phyloP scores from a whole-genome alignment of 2,329 filamentous ascomycete genomes.

The Fusarium sp. region DNA sequence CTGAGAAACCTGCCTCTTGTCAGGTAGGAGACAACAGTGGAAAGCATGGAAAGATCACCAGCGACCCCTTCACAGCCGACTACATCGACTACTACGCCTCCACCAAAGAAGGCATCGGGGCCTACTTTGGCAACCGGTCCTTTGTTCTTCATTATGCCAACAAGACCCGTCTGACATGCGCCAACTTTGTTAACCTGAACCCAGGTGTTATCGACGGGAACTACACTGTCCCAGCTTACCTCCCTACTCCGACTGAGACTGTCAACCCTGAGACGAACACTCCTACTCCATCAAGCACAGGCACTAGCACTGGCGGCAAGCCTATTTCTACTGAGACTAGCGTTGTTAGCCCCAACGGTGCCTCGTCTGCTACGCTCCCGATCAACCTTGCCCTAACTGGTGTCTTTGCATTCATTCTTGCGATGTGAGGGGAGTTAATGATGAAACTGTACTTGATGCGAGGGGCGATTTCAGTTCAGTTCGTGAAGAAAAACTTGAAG shows the following conservation, averaged over 20 bases:
- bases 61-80: constrained; percentile 57
- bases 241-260: constrained; percentile 35
- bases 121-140: constrained; percentile 73
- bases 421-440: constrained; percentile 5
- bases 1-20: constrained; percentile 67
- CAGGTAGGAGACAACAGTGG: constrained; percentile 81
- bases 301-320: background rate
- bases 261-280: constrained; percentile 20
- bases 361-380: constrained; percentile 17
- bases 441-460: background rate
- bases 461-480: background rate
- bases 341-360: constrained; percentile 20
- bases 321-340: constrained; percentile 23
- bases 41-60: constrained; percentile 72
- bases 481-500: constrained; percentile 12
- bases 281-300: constrained; percentile 18
- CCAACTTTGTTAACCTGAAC: constrained; percentile 61
- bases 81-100: constrained; percentile 69
- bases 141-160: constrained; percentile 72
- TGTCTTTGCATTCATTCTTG: constrained; percentile 21
- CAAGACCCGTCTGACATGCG: constrained; percentile 71
- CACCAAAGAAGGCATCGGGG: constrained; percentile 57
- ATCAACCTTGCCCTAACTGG: constrained; percentile 26
- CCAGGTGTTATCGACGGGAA: constrained; percentile 20
- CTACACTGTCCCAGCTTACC: constrained; percentile 28